phyloP scores from a whole-genome alignment of 2,329 filamentous ascomycete species.

The Cucurbitaria berberidis region DNA sequence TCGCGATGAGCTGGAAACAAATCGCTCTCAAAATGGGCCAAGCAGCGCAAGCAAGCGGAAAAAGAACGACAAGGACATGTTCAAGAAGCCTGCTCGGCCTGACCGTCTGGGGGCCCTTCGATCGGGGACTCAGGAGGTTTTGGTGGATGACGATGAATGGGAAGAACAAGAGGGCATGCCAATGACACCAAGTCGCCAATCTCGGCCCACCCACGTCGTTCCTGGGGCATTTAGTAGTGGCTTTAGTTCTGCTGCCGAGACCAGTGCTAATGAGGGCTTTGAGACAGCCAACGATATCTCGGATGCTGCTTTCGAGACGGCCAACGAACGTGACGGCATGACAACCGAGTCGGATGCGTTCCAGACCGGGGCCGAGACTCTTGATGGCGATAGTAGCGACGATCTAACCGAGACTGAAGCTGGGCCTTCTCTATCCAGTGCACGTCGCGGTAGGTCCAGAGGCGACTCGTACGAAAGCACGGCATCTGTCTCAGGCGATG shows the following conservation, averaged over 20 bases:
- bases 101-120: constrained; percentile 77
- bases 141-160: constrained; percentile 78
- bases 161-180: constrained; percentile 74
- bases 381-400: constrained; percentile 73
- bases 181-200: constrained; percentile 60
- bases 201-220: constrained; percentile 30
- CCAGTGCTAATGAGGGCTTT: constrained; percentile 68
- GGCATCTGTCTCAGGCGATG: constrained; percentile 82
- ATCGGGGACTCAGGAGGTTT: constrained; percentile 75
- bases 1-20: constrained; percentile 83
- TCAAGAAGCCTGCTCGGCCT: constrained; percentile 79
- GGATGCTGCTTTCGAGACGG: constrained; percentile 71
- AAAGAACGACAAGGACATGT: constrained; percentile 62
- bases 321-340: constrained; percentile 72
- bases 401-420: constrained; percentile 87
- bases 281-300: constrained; percentile 79
- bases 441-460: constrained; percentile 52
- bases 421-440: constrained; percentile 35
- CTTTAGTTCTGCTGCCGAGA: constrained; percentile 44
- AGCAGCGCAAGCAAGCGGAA: constrained; percentile 61
- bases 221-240: constrained; percentile 41
- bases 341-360: constrained; percentile 92
- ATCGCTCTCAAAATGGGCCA: constrained; percentile 58
- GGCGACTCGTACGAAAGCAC: constrained; percentile 79
- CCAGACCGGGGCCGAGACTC: constrained; percentile 84